phyloP scores from a whole-genome alignment of 176 grass and related monocot genomes.

The Paspalum vaginatum region DNA sequence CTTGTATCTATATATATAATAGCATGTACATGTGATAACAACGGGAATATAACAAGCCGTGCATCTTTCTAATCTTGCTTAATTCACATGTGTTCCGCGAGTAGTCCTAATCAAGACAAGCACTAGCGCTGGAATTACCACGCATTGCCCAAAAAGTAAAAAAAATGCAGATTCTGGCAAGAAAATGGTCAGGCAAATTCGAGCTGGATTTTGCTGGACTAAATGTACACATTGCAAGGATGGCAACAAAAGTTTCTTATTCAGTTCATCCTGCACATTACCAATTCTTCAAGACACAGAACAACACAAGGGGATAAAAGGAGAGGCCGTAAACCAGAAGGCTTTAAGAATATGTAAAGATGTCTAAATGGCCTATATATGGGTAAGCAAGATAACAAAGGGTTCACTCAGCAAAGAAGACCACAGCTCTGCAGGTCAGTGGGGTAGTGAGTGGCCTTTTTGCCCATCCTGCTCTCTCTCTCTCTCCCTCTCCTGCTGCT shows the following conservation, averaged over 20 bases:
- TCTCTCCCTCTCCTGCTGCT: neutral
- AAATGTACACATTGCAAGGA: neutral
- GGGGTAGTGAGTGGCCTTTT: slow-evolving; percentile 4
- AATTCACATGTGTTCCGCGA: neutral
- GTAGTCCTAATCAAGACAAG: neutral
- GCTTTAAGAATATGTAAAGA: slow-evolving; percentile 36
- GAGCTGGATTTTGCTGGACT: neutral
- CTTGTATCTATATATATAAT: neutral
- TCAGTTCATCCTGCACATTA: slow-evolving; percentile 11
- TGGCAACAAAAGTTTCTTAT: neutral
- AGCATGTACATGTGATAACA: slow-evolving; percentile 28
- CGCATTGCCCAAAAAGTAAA: neutral
- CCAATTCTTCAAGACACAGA: neutral
- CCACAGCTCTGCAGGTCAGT: slow-evolving; percentile 28
- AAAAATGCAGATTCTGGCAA: neutral
- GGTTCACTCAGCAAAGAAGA: neutral
- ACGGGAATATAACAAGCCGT: slow-evolving; percentile 1
- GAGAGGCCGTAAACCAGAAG: slow-evolving; percentile 29
- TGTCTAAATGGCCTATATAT: slow-evolving; percentile 35
- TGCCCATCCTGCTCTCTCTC: neutral
- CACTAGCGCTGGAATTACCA: neutral
- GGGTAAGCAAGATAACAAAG: slow-evolving; percentile 53
- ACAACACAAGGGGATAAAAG: slow-evolving; percentile 1
- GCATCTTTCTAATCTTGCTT: neutral
- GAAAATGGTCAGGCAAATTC: neutral